phyloP scores from a whole-genome alignment of 1,284 basidiomycete genomes.

The Cystobasidium sp. region DNA sequence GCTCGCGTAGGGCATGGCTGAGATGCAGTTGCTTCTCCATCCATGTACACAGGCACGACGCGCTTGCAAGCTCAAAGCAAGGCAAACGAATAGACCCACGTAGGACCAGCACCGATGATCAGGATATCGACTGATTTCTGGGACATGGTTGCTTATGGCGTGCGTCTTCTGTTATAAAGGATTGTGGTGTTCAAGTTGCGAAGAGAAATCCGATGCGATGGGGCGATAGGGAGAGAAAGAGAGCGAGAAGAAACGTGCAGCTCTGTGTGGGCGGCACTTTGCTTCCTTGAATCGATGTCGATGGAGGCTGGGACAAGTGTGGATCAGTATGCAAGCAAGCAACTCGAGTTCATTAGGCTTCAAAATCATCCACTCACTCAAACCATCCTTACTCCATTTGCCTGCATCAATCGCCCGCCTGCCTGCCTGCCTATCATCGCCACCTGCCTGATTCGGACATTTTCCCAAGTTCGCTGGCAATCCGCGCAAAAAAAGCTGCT shows the following conservation, averaged over 20 bases:
- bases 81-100: conserved; percentile 44
- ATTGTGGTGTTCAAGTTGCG: neutral
- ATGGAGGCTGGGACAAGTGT: too few relatives aligned
- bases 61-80: too few relatives aligned
- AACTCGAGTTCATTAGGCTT: too few relatives aligned
- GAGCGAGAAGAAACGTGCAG: conserved; percentile 9
- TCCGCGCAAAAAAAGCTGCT: too few relatives aligned
- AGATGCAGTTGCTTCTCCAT: too few relatives aligned
- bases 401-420: neutral
- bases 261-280: neutral
- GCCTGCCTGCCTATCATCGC: too few relatives aligned
- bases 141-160: neutral
- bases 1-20: too few relatives aligned
- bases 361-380: too few relatives aligned
- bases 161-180: neutral
- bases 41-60: too few relatives aligned
- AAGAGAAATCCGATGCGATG: neutral
- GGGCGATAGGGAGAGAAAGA: neutral
- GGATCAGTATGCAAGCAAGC: too few relatives aligned
- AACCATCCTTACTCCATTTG: neutral
- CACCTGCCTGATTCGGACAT: conserved; percentile 24
- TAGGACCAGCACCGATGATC: conserved; percentile 58
- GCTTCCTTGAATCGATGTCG: too few relatives aligned
- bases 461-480: too few relatives aligned
- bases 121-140: conserved; percentile 54